Base-by-base conservation (phyloP, 108 stramenopile genomes). In the Fragilaria crotonensis region DNA sequence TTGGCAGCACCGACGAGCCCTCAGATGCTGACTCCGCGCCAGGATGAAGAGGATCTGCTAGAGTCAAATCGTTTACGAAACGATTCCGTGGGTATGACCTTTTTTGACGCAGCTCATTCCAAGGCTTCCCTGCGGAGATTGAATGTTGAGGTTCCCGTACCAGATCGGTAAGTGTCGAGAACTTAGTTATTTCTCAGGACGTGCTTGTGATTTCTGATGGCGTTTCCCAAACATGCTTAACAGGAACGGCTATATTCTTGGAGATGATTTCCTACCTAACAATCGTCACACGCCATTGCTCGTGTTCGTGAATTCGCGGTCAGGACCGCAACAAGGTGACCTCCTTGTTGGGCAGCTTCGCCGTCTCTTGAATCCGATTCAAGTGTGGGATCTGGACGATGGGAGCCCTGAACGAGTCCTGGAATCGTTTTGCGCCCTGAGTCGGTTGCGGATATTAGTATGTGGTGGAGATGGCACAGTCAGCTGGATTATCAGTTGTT, bases 381-480 rank as follows among this genome's bases (percentile, higher is more conserved):
- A 95, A 76, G 78, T 95, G 7, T 93, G 88, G 83, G 94, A 95
- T 58, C 62, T 95, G 20, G 89, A 80, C 14, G 57, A 81, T 30
- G 87, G 91, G n/a, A 66, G 77, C 5, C 94, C 91, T 27, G 85
- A 89, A 45, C 73, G 66, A 45, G 58, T 89, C n/a, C 61, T 95
- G 46, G 73, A 80, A 61, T 84, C 84, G 5, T 90, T 89, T 62
- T 70, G 72, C 30, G 72, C 54, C 17, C 64, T 95, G 9, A 79
- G 67, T 46, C 62, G 78, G 11, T 66, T 90, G 11, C 73, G 90
- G 41, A 77, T 95, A 28, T 57, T 95, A 47, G 78, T 93, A 25
- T 92, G 90, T 61, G 94, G 94, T 9, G 94, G 94, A 1, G 94
- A 95, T 62, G 94, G 94, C 5, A 95, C 90, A n/a, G 88, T 93